These are phyloP conservation scores for Cenchrus fungigraminus DNA, from an alignment of 176 grass and related monocot genomes.

Conservation along the genomic window DNA sequence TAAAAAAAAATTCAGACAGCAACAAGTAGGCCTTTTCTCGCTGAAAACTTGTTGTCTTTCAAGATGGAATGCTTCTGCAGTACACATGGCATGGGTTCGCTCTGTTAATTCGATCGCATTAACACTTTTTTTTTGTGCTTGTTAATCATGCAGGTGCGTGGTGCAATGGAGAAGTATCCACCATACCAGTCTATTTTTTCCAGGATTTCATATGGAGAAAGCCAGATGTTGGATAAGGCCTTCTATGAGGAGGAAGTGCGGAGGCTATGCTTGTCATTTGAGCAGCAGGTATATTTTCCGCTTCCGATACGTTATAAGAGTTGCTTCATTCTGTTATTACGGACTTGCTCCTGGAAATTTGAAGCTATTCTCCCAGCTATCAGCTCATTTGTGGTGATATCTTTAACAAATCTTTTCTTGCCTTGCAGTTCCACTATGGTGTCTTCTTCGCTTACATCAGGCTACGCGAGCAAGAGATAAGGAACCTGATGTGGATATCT, in stretches of 20 bases:
- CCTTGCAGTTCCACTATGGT: slow-evolving; percentile 88
- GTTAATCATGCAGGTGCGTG: slow-evolving; percentile 66
- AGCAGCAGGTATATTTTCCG: slow-evolving; percentile 75
- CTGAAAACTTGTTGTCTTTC: background rate
- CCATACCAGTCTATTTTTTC: slow-evolving; percentile 94
- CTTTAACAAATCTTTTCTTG: slow-evolving; percentile 38
- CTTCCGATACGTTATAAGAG: background rate
- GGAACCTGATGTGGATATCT: slow-evolving; percentile 98
- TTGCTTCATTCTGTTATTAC: slow-evolving; percentile 2
- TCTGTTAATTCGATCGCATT: slow-evolving; percentile 13
- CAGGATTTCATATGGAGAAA: slow-evolving; percentile 88
- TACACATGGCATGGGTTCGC: background rate
- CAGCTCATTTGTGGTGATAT: background rate
- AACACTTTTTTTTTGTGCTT: slow-evolving; percentile 15
- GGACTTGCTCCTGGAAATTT: background rate
- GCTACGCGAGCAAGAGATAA: slow-evolving; percentile 91
- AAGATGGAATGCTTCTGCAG: slow-evolving; percentile 14
- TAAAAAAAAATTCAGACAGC: background rate
- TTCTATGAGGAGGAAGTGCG: slow-evolving; percentile 96
- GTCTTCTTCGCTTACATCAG: slow-evolving; percentile 98
- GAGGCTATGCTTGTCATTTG: slow-evolving; percentile 82
- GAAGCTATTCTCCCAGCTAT: background rate
- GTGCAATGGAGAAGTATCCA: slow-evolving; percentile 96
- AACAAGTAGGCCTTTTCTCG: background rate
- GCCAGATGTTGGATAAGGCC: slow-evolving; percentile 97